These are phyloP conservation scores for Pyrenophora tritici-repentis DNA, from an alignment of 2,329 filamentous ascomycete genomes.

Conservation along the genomic window DNA sequence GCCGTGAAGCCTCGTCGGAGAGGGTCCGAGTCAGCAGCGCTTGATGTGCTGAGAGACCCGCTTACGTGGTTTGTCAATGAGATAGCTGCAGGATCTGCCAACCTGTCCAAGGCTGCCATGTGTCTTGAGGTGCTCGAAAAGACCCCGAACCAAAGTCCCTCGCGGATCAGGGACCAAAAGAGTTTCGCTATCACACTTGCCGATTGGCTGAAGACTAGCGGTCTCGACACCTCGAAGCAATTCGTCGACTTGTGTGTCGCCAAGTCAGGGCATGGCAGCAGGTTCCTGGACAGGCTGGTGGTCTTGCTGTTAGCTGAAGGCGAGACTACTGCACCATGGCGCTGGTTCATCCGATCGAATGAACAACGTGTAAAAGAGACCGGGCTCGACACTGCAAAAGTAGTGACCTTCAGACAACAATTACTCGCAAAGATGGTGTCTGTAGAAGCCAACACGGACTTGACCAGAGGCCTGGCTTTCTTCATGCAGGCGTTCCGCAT, in stretches of 20 bases:
- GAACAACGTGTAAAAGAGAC: constrained; percentile 27
- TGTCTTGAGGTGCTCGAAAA: constrained; percentile 45
- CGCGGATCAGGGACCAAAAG: constrained; percentile 10
- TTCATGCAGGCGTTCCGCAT: constrained; percentile 34
- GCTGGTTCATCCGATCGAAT: constrained; percentile 32
- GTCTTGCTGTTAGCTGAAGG: constrained; percentile 30
- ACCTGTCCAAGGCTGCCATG: constrained; percentile 44
- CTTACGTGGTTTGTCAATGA: constrained; percentile 50
- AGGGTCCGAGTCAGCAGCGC: constrained; percentile 32
- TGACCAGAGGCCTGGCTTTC: constrained; percentile 24
- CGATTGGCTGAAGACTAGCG: constrained; percentile 40
- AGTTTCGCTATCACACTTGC: constrained; percentile 28
- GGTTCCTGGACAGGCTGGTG: constrained; percentile 28
- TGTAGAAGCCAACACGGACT: constrained; percentile 13
- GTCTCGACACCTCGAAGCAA: constrained; percentile 32
- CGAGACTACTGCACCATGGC: constrained; percentile 32
- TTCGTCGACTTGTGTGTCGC: constrained; percentile 28
- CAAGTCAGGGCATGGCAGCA: constrained; percentile 11
- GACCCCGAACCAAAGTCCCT: constrained; percentile 8
- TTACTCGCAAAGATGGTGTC: constrained; percentile 33
- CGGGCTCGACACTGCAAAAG: constrained; percentile 13
- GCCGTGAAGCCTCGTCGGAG: constrained; percentile 36
- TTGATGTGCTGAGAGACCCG: constrained; percentile 43
- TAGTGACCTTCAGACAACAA: constrained; percentile 26
- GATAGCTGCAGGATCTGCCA: constrained; percentile 46